phyloP scores from a whole-genome alignment of 176 grass and related monocot genomes.

The Musa acuminata region DNA sequence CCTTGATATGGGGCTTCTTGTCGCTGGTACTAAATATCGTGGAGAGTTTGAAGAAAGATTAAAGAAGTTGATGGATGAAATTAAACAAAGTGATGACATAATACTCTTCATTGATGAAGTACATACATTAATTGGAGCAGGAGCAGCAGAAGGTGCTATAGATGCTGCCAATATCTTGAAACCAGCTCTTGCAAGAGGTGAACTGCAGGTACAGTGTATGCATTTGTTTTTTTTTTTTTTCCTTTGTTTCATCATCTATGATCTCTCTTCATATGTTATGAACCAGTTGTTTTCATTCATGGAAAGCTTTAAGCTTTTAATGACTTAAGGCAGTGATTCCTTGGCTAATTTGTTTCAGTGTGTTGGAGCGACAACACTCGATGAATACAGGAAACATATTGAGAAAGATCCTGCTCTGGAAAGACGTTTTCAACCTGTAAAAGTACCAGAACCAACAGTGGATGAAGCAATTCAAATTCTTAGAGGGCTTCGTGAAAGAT shows the following conservation, averaged over 20 bases:
- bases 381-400: constrained; percentile 97
- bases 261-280: neutral
- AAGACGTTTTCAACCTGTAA: constrained; percentile 89
- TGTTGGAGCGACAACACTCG: constrained; percentile 88
- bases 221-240: neutral
- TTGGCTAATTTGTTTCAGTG: constrained; percentile 37
- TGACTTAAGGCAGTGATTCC: neutral
- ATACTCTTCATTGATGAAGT: constrained; percentile 98
- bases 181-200: constrained; percentile 95
- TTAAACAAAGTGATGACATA: constrained; percentile 90
- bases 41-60: constrained; percentile 95
- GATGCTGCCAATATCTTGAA: constrained; percentile 95
- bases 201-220: constrained; percentile 66
- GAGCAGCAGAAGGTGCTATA: constrained; percentile 87
- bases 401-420: constrained; percentile 95
- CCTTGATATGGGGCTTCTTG: constrained; percentile 98
- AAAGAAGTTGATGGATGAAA: constrained; percentile 98
- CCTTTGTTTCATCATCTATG: neutral
- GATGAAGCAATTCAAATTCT: constrained; percentile 96
- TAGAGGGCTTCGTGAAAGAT: constrained; percentile 87
- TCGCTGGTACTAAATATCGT: constrained; percentile 93
- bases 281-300: neutral
- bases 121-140: constrained; percentile 90
- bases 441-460: constrained; percentile 84
- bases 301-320: neutral